phyloP scores from a whole-genome alignment of 2,329 filamentous ascomycete genomes.

The Aureobasidium melanogenum region DNA sequence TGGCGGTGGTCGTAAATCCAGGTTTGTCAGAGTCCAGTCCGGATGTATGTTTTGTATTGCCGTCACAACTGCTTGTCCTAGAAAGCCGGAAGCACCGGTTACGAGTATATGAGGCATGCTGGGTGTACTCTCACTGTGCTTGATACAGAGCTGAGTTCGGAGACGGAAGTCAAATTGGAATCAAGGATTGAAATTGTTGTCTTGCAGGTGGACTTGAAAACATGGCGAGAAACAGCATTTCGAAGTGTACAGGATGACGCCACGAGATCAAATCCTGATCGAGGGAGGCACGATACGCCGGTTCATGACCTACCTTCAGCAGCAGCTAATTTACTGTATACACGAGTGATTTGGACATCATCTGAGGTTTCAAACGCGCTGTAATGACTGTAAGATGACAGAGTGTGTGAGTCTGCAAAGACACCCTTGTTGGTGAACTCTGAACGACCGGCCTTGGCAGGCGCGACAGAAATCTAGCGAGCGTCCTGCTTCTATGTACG shows the following conservation, averaged over 20 bases:
- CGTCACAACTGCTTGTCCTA: constrained; percentile 34
- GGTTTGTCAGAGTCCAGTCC: constrained; percentile 30
- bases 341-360: background rate
- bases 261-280: constrained; percentile 1
- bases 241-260: constrained; percentile 3
- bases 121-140: no score
- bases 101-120: constrained; percentile 28
- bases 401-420: background rate
- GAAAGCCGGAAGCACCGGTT: constrained; percentile 41
- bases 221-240: background rate
- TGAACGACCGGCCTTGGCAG: background rate
- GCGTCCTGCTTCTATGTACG: background rate
- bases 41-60: constrained; percentile 29
- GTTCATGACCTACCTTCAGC: background rate
- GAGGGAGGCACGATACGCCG: background rate
- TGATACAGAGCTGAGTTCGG: constrained; percentile 14
- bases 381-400: no score
- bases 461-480: background rate
- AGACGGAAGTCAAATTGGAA: background rate
- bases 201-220: background rate
- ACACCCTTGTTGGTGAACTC: background rate
- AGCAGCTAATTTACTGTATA: background rate
- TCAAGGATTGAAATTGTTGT: background rate
- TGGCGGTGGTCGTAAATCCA: constrained; percentile 31
- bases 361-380: background rate